phyloP scores from a whole-genome alignment of 2,329 filamentous ascomycete genomes.

The Lizonia empirigonia region DNA sequence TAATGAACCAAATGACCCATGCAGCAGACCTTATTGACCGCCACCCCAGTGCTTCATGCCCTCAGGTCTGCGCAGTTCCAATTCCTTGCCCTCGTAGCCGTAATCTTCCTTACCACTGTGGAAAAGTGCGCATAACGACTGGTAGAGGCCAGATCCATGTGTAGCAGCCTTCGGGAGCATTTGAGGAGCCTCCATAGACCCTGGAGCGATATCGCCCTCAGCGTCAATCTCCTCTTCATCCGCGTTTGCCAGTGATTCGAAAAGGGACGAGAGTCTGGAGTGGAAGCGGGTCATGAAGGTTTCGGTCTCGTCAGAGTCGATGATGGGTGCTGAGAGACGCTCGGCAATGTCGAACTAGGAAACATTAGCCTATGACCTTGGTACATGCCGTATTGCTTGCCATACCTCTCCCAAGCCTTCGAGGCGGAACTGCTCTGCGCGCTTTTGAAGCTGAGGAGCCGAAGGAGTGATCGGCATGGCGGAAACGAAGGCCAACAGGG shows the following conservation, averaged over 20 bases:
- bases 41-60: conserved; percentile 41
- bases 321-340: conserved; percentile 30
- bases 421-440: conserved; percentile 41
- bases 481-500: conserved; percentile 30
- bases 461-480: conserved; percentile 45
- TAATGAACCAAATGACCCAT: neutral
- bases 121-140: conserved; percentile 33
- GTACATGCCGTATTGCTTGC: neutral
- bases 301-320: conserved; percentile 19
- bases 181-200: conserved; percentile 41
- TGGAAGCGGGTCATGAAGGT: conserved; percentile 31
- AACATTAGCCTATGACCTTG: conserved; percentile 14
- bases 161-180: conserved; percentile 37
- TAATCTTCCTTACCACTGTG: conserved; percentile 30
- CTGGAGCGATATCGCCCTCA: conserved; percentile 45
- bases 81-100: conserved; percentile 45
- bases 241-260: conserved; percentile 18
- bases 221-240: conserved; percentile 33
- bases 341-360: conserved; percentile 42
- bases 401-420: conserved; percentile 44
- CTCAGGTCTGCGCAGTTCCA: conserved; percentile 38
- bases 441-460: conserved; percentile 39
- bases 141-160: conserved; percentile 21
- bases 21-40: conserved; percentile 1
- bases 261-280: conserved; percentile 29